phyloP scores from a whole-genome alignment of 768 basidiomycete species.

The Neoboletus brunneissimus region DNA sequence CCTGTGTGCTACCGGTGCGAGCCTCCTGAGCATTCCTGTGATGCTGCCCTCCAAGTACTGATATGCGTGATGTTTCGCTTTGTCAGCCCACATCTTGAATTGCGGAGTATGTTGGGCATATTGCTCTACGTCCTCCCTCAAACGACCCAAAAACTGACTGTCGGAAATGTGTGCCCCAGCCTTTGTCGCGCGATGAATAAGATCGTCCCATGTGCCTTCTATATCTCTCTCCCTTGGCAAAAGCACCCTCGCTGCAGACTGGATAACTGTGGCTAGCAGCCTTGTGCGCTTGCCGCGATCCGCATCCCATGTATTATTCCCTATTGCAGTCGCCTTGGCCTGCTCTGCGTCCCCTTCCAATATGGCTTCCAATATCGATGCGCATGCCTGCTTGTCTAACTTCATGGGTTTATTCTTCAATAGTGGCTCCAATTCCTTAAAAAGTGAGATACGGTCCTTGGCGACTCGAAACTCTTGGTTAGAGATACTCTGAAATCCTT shows the following conservation, averaged over 20 bases:
- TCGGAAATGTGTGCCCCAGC: background rate
- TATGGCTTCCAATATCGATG: no score
- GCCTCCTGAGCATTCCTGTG: background rate
- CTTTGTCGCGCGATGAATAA: background rate
- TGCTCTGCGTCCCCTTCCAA: no score
- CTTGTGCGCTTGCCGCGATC: no score
- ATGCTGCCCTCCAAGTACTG: background rate
- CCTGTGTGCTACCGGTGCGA: background rate
- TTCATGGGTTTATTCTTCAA: no score
- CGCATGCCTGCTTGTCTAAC: no score
- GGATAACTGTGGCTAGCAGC: no score
- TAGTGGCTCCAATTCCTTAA: no score
- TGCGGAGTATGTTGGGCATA: background rate
- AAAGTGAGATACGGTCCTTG: no score
- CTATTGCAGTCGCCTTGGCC: no score
- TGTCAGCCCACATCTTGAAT: background rate
- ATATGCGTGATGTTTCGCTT: background rate
- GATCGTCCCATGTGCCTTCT: background rate
- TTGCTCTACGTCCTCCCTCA: background rate
- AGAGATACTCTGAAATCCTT: no score
- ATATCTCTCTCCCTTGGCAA: background rate
- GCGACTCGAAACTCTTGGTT: no score
- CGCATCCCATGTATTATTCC: no score
- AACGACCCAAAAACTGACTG: background rate
- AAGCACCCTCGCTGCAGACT: background rate